Base-by-base conservation (phyloP, 257 asterid genomes). In the Thymus mandschuricus region DNA sequence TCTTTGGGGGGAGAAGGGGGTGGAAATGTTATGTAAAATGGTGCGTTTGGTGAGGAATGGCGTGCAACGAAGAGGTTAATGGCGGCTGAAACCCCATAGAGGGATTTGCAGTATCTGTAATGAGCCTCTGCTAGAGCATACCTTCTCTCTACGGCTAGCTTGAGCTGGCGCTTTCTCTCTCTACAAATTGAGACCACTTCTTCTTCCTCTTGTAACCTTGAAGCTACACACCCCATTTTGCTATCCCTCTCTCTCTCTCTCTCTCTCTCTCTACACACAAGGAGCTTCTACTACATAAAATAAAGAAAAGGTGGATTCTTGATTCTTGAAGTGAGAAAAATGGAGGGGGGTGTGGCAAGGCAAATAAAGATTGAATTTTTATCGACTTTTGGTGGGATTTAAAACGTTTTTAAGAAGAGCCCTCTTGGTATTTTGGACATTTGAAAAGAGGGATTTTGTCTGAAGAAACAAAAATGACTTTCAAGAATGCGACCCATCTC, bases 161-260 rank as follows among this genome's bases (percentile, higher is more conserved):
- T 94, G 41, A 91, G 88, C 55, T 81, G 88, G 8, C 78, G 84
- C 60, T 91, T 89, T 74, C 98, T 87, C 56, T 85, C 96, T 79
- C 92, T 87, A 50, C 98, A 91, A 7, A 94, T 89, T 70, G 95
- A 87, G 30, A 94, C 97, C 0, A 89, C 97, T 80, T 86, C 91
- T 44, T 88, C 95, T 58, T 87, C 97, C 72, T 85, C 88, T 64
- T 85, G 88, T 57, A 87, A 67, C 72, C 89, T 88, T 45, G 96
- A 89, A 29, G 95, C 92, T 21, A 88, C 95, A 77, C 98, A 92
- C 31, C 98, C 98, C 98, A 93, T 90, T 21, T 72, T 75, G 38
- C 45, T 57, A 12, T 13, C 29, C 48, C 45, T 48, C 48, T 52
- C 21, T 67, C 4, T 29, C 71, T 3, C 45, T 48, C 48, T 52